A percentile compares a stretch with the other conserved stretches of the same genome.
These are phyloP conservation scores for Bryoerythrophyllum caledonicum DNA, from an alignment of 225 moss, liverwort and hornwort genomes.

Conservation along the genomic window DNA sequence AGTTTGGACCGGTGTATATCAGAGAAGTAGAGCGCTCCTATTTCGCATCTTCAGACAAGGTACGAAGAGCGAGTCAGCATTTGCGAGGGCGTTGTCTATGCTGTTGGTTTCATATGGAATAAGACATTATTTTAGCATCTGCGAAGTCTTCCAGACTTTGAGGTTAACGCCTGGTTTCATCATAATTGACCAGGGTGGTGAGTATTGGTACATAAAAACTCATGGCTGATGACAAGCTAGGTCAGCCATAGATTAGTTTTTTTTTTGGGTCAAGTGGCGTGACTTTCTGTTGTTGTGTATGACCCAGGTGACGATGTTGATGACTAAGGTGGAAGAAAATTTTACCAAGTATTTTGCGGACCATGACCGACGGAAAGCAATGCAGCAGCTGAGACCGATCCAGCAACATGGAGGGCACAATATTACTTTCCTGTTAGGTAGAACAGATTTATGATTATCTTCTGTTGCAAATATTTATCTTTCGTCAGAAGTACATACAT, in stretches of 20 bases:
- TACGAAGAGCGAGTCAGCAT: constrained; percentile 11
- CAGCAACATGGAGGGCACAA: constrained; percentile 64
- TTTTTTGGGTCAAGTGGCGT: not conserved
- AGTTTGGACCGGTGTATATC: constrained; percentile 43
- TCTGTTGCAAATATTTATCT: constrained; percentile 2
- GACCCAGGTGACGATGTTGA: constrained; percentile 54
- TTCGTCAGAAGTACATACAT: not conserved
- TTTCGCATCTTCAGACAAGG: constrained; percentile 55
- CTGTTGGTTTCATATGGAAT: constrained; percentile 5
- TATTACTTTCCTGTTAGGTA: constrained; percentile 77
- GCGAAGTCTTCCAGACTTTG: not conserved
- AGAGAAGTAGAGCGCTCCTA: constrained; percentile 57
- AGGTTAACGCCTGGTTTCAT: not conserved
- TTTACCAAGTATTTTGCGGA: constrained; percentile 82
- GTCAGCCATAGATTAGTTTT: not conserved
- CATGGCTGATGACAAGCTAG: not conserved
- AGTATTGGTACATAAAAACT: not conserved
- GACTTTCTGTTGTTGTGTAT: constrained; percentile 3
- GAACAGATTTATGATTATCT: not conserved
- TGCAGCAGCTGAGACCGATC: constrained; percentile 71
- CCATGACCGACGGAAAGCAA: constrained; percentile 76
- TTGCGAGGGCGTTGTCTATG: not conserved
- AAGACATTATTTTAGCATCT: not conserved
- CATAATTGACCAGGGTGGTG: not conserved
- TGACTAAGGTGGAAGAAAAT: constrained; percentile 74